Conservation (phyloP, 805 yeast genomes). For the Spathaspora boniae region DNA sequence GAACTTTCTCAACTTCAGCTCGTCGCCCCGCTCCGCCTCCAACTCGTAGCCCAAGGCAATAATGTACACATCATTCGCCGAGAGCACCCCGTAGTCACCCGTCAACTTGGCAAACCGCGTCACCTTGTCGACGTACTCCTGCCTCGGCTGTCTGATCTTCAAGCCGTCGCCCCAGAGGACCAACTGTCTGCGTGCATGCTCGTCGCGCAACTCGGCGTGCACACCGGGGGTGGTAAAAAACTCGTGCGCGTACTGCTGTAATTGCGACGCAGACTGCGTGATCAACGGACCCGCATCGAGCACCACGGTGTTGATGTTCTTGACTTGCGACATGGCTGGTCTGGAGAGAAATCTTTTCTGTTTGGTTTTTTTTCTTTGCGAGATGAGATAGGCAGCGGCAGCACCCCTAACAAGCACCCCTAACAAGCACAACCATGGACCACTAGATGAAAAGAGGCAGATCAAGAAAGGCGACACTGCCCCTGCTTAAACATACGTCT, state of each 20-base stretch:
- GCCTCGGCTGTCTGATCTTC: constrained; percentile 71
- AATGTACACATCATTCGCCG: constrained; percentile 88
- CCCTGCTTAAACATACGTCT: background rate
- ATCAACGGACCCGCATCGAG: constrained; percentile 95
- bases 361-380: background rate
- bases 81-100: constrained; percentile 87
- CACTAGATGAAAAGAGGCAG: no score
- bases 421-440: background rate
- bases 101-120: constrained; percentile 77
- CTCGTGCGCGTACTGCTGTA: constrained; percentile 65
- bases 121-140: constrained; percentile 60
- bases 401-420: background rate
- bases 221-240: constrained; percentile 94
- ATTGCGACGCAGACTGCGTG: constrained; percentile 72
- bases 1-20: constrained; percentile 61
- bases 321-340: constrained; percentile 4
- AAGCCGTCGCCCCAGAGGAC: constrained; percentile 76
- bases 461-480: background rate
- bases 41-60: constrained; percentile 88
- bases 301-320: constrained; percentile 53
- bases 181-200: constrained; percentile 72
- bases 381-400: background rate
- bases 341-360: background rate
- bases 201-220: constrained; percentile 81
- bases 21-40: constrained; percentile 72